These are phyloP conservation scores for Sugiyamaella smithiae DNA, from an alignment of 805 yeast species.

Conservation along the genomic window DNA sequence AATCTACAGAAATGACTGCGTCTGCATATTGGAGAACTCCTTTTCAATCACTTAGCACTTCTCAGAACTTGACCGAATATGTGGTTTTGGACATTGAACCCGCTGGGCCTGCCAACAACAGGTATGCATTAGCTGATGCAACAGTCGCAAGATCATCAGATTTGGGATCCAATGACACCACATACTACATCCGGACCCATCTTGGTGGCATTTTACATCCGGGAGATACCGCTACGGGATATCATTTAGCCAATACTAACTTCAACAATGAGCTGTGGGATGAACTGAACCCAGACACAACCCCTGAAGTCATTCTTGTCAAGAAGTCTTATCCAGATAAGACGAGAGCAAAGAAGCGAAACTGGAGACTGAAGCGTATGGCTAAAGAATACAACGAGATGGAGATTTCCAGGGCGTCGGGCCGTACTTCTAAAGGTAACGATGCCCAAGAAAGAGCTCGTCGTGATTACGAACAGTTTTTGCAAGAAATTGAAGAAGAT, in stretches of 20 bases:
- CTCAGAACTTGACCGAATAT: constrained; percentile 75
- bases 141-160: constrained; percentile 89
- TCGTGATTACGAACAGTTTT: constrained; percentile 26
- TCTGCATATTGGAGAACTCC: constrained; percentile 77
- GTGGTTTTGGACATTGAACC: constrained; percentile 86
- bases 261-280: constrained; percentile 89
- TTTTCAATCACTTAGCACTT: constrained; percentile 67
- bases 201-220: constrained; percentile 93
- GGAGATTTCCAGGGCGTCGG: constrained; percentile 58
- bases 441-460: constrained; percentile 80
- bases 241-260: constrained; percentile 78
- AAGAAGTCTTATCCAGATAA: constrained; percentile 24
- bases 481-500: constrained; percentile 27
- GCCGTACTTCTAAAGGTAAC: constrained; percentile 59
- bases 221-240: constrained; percentile 94
- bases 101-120: constrained; percentile 63
- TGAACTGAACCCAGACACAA: constrained; percentile 53
- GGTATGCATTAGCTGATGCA: constrained; percentile 79
- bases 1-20: constrained; percentile 71
- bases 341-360: constrained; percentile 14
- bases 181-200: constrained; percentile 84
- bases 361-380: constrained; percentile 79
- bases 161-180: constrained; percentile 79
- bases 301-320: constrained; percentile 83
- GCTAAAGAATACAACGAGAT: constrained; percentile 86